Percentiles rank a stretch among this genome's conserved stretches.
Evolutionary conservation across 192 early-diverging fungal species (phyloP).

Genomic region (Coemansia interrupta): DNA sequence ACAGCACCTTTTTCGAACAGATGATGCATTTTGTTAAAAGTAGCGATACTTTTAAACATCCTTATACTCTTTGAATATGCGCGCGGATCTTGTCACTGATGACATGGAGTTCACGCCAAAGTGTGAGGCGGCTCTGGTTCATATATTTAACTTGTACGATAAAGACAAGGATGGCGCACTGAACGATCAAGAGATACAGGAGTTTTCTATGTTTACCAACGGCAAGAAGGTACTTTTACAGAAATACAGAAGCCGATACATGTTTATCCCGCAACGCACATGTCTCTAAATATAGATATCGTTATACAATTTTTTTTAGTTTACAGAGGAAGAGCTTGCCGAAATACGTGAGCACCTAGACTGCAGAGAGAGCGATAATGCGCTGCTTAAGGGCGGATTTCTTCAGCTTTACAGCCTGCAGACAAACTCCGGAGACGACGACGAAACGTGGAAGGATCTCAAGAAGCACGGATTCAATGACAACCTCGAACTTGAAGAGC

Average conservation of each 20-base stretch:
- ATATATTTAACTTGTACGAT: slow-evolving; percentile 66
- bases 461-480: slow-evolving; percentile 56
- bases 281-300: neutral
- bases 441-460: slow-evolving; percentile 75
- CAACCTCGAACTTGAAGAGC: slow-evolving; percentile 14
- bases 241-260: neutral
- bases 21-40: too few species aligned
- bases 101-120: slow-evolving; percentile 53
- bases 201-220: slow-evolving; percentile 59
- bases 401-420: slow-evolving; percentile 78
- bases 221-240: slow-evolving; percentile 56
- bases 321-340: slow-evolving; percentile 29
- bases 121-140: slow-evolving; percentile 53
- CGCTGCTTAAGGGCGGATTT: slow-evolving; percentile 67
- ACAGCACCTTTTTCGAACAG: too few species aligned
- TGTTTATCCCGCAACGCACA: neutral
- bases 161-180: slow-evolving; percentile 58
- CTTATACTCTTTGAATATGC: slow-evolving; percentile 5
- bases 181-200: slow-evolving; percentile 54
- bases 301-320: slow-evolving; percentile 11
- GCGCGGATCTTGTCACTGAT: slow-evolving; percentile 41
- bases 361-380: slow-evolving; percentile 55
- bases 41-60: neutral
- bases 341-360: slow-evolving; percentile 72
- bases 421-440: slow-evolving; percentile 59